Base-by-base conservation (phyloP, 176 grass and related monocot genomes). In the Oryza punctata region DNA sequence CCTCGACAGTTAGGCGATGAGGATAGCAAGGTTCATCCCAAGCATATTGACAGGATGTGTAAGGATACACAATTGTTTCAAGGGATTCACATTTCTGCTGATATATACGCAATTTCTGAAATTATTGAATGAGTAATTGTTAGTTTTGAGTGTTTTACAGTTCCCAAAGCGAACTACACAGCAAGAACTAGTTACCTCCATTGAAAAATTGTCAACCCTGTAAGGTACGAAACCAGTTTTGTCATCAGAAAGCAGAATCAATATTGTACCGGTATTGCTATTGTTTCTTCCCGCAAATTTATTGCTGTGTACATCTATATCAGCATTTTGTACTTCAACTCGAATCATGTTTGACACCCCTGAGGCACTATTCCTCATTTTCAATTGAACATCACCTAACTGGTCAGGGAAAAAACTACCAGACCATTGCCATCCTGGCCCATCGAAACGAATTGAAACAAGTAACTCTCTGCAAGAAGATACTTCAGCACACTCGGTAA, bases 11-110 rank as follows among this genome's bases (percentile, higher is more conserved):
- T 67, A 98, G 95, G 72, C 92, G 92, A 79, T 95, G 95, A 88
- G 93, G 87, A 82, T 91, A 98, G 81, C 88, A 98, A 77, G 95
- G 95, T 86, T 98, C 95, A 88, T 98, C 95, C 95, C 92, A 98
- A 88, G 95, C 90, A 81, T 98, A 98, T 88, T 93, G 91, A 75
- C 87, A 98, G 35, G 90, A 93, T 28, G 89, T 93, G 85, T 98
- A 98, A 59, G 92, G 93, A 90, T 93, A 85, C 18, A 98, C 87
- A 69, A 91, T 84, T 70, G 95, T 98, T 90, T 98, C 95, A 85
- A 94, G 91, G 52, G 91, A 98, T 84, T 98, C 95, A 68, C 95
- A 98, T 81, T 73, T 91, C 35, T 98, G 95, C 82, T 98, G 95
- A 85, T 95, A 94, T 88, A 98, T 91, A 76, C 95, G 88, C 81